Evolutionary conservation across 805 yeast species (phyloP).

Genomic region (Saccharomycopsis lassenensis): DNA sequence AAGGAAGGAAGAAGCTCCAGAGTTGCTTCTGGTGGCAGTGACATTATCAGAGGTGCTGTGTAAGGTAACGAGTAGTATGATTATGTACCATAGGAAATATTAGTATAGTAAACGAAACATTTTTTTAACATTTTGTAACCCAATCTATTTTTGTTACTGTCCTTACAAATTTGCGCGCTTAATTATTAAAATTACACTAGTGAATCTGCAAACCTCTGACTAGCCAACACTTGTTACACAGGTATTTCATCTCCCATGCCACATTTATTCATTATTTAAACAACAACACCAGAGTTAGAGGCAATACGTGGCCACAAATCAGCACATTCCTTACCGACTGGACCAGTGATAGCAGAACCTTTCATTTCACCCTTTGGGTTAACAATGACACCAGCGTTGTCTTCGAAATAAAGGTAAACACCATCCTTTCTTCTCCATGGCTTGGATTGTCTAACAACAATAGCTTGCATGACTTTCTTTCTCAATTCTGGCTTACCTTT

Average conservation of each 20-base stretch:
- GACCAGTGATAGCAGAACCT: conserved; percentile 99
- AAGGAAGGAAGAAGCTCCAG: conserved; percentile 15
- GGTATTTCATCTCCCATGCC: too few species aligned
- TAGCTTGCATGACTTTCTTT: conserved; percentile 99
- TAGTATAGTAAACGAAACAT: too few species aligned
- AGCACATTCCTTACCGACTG: conserved; percentile 99
- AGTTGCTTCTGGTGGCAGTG: conserved; percentile 17
- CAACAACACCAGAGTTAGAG: conserved; percentile 99
- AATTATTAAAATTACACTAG: too few species aligned
- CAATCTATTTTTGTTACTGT: too few species aligned
- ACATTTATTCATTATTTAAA: too few species aligned
- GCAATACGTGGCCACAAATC: conserved; percentile 99
- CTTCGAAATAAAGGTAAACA: conserved; percentile 98
- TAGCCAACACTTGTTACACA: too few species aligned
- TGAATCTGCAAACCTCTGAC: too few species aligned
- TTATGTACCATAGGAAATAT: too few species aligned
- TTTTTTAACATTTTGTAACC: too few species aligned
- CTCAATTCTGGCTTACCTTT: conserved; percentile 99
- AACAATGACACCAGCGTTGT: conserved; percentile 99
- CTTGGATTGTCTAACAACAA: conserved; percentile 97
- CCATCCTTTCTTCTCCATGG: conserved; percentile 99
- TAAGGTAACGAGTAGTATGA: too few species aligned
- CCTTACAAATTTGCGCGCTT: too few species aligned
- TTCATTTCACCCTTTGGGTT: conserved; percentile 99
- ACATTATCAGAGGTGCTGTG: conserved; percentile 17